Conservation (phyloP, 148 eudicot genomes). For the Fagopyrum tataricum region DNA sequence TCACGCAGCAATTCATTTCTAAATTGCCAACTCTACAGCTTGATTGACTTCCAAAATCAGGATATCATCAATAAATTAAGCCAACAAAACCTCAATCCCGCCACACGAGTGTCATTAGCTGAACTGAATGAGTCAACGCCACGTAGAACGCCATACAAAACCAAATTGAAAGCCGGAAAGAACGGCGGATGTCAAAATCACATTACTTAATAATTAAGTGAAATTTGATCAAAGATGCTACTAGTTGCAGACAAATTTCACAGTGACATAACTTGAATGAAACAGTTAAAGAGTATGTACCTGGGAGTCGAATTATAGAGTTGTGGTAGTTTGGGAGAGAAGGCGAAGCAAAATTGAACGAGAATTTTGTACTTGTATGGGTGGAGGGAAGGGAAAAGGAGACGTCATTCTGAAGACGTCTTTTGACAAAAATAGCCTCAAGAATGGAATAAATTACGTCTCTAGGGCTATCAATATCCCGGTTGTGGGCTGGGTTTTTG, state of each 20-base stretch:
- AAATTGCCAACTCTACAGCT: neutral
- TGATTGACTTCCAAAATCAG: neutral
- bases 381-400: neutral
- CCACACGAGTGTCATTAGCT: too few species aligned
- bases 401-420: neutral
- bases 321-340: neutral
- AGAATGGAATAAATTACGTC: neutral
- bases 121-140: too few species aligned
- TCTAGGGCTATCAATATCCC: neutral
- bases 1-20: too few species aligned
- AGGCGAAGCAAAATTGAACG: neutral
- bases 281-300: neutral
- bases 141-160: neutral
- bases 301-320: neutral
- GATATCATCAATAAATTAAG: too few species aligned
- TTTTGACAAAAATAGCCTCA: neutral
- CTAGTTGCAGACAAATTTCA: neutral
- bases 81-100: too few species aligned
- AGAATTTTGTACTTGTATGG: neutral
- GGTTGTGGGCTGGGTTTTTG: constrained; percentile 4
- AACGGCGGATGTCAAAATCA: constrained; percentile 1
- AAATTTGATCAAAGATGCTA: neutral
- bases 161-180: neutral
- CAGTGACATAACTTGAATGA: neutral
- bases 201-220: neutral